phyloP scores from a whole-genome alignment of 1,284 basidiomycete genomes.

The Vanrija sp. region DNA sequence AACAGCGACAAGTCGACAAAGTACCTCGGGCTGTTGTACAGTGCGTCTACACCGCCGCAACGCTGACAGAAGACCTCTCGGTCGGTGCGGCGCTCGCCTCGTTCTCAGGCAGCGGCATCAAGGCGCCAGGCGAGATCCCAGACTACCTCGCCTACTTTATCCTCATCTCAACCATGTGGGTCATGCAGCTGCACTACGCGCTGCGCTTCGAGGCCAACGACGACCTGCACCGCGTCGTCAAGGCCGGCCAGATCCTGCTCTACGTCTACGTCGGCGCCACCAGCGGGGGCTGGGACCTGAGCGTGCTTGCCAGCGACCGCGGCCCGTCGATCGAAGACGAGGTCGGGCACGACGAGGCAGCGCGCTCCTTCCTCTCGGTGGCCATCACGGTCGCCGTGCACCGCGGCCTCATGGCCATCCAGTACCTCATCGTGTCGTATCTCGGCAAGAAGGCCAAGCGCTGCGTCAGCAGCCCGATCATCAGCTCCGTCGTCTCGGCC shows the following conservation, averaged over 20 bases:
- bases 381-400: conserved; percentile 17
- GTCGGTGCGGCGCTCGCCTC: too few species aligned
- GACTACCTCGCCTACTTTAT: conserved; percentile 14
- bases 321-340: background rate
- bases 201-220: conserved; percentile 30
- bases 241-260: conserved; percentile 22
- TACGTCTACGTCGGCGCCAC: conserved; percentile 33
- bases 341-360: background rate
- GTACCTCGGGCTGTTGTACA: too few species aligned
- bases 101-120: too few species aligned
- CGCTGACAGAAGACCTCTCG: too few species aligned
- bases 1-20: too few species aligned
- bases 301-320: background rate
- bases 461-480: background rate
- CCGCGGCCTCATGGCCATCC: conserved; percentile 17
- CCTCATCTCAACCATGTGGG: conserved; percentile 27
- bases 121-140: too few species aligned
- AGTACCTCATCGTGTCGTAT: conserved; percentile 11
- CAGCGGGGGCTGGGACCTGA: conserved; percentile 30
- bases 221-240: conserved; percentile 20
- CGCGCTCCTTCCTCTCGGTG: conserved; percentile 21
- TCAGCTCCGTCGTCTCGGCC: background rate
- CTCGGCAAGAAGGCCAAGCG: background rate
- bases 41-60: too few species aligned
- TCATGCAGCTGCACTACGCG: conserved; percentile 25